Evolutionary conservation across 306 rosid genomes (phyloP).

Genomic region (Ochetophila trinervis): DNA sequence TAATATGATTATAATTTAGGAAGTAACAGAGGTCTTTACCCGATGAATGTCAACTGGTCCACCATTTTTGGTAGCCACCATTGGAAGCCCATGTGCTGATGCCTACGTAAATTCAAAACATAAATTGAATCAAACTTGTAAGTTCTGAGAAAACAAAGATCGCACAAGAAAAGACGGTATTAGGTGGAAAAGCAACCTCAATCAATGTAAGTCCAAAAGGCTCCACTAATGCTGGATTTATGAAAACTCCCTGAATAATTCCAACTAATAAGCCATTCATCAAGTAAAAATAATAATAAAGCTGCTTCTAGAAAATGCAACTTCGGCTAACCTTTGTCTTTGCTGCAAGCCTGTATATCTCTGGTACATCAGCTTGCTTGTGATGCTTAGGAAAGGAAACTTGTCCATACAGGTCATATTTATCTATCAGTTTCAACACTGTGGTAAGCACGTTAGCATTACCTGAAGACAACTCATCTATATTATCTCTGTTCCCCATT

Average conservation of each 20-base stretch:
- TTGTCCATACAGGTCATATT: constrained; percentile 82
- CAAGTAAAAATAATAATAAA: constrained; percentile 10
- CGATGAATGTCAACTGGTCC: constrained; percentile 90
- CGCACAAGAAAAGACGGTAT: constrained; percentile 8
- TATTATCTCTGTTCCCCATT: constrained; percentile 85
- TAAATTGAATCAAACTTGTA: constrained; percentile 7
- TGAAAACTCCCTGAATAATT: constrained; percentile 80
- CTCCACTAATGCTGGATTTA: constrained; percentile 89
- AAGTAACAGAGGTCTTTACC: constrained; percentile 35
- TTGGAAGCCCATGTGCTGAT: constrained; percentile 90
- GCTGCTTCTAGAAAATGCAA: constrained; percentile 2
- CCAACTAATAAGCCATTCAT: constrained; percentile 20
- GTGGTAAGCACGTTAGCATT: constrained; percentile 75
- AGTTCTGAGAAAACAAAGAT: constrained; percentile 16
- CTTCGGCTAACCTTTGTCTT: constrained; percentile 65
- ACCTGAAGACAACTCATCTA: constrained; percentile 79
- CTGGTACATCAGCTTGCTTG: constrained; percentile 86
- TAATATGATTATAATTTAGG: neutral
- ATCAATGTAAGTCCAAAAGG: constrained; percentile 92
- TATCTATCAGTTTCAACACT: constrained; percentile 76
- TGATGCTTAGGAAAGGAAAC: constrained; percentile 95
- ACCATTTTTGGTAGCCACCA: constrained; percentile 90
- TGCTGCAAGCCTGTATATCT: constrained; percentile 81
- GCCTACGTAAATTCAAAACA: constrained; percentile 51
- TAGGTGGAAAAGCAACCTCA: constrained; percentile 53